phyloP scores from a whole-genome alignment of 2,329 filamentous ascomycete genomes.

The Penicillium sclerotigenum region DNA sequence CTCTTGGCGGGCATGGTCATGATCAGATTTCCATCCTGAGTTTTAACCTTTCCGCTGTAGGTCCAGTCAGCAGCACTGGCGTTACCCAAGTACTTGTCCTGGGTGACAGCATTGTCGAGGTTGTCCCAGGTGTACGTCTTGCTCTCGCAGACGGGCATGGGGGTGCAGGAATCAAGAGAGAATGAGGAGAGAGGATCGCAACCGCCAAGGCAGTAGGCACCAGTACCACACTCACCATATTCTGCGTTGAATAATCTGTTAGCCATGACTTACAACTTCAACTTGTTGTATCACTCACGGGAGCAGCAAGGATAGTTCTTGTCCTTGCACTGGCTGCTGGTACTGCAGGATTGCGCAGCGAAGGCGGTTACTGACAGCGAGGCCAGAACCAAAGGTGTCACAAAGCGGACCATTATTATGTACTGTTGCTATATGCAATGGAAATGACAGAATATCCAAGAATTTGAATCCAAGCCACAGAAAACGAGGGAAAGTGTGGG shows the following conservation, averaged over 20 bases:
- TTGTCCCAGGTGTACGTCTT: conserved; percentile 70
- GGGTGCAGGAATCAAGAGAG: conserved; percentile 78
- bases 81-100: conserved; percentile 84
- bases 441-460: conserved; percentile 20
- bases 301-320: conserved; percentile 70
- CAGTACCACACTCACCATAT: conserved; percentile 88
- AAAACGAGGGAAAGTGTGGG: conserved; percentile 3
- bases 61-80: conserved; percentile 81
- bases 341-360: conserved; percentile 38
- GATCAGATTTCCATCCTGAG: conserved; percentile 62
- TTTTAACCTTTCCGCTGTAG: conserved; percentile 70
- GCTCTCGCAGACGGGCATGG: conserved; percentile 76
- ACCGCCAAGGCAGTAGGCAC: conserved; percentile 91
- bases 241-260: conserved; percentile 51
- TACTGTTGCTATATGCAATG: conserved; percentile 15
- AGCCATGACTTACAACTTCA: conserved; percentile 1
- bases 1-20: conserved; percentile 86
- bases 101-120: conserved; percentile 66
- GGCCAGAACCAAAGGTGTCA: conserved; percentile 33
- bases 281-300: conserved; percentile 55
- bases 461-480: conserved; percentile 13
- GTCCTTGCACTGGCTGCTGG: conserved; percentile 63
- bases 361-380: conserved; percentile 34
- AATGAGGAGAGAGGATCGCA: conserved; percentile 87
- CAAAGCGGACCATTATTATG: conserved; percentile 37